Conservation (phyloP, 306 rosid species). For the Quercus alba region DNA sequence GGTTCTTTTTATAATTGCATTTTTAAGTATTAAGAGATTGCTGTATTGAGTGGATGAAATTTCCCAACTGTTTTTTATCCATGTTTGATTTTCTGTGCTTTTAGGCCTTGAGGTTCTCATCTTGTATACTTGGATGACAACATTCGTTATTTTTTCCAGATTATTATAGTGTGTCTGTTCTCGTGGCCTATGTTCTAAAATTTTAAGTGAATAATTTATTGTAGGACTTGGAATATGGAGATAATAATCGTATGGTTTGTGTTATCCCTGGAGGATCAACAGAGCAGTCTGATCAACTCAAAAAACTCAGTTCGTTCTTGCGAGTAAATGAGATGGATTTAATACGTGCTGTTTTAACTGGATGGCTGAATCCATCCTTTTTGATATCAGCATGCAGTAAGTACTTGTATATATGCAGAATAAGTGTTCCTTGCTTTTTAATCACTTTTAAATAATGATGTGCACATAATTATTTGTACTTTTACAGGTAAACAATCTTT, state of each 20-base stretch:
- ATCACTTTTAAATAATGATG: not conserved
- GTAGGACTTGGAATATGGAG: constrained; percentile 54
- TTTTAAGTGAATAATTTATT: constrained; percentile 23
- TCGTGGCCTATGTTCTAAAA: not conserved
- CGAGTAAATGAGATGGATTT: constrained; percentile 60
- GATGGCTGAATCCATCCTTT: constrained; percentile 60
- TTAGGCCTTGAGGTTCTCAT: not conserved
- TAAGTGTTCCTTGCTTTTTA: not conserved
- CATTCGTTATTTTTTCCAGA: not conserved
- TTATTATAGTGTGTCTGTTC: not conserved
- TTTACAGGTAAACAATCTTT: not conserved
- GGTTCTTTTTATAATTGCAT: no score
- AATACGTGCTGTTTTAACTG: constrained; percentile 64
- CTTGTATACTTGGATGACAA: not conserved
- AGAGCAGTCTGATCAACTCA: constrained; percentile 36
- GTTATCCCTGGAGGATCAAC: constrained; percentile 62
- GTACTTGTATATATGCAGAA: constrained; percentile 5
- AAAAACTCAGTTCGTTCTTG: constrained; percentile 48
- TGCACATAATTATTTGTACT: not conserved
- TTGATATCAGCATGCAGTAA: constrained; percentile 72
- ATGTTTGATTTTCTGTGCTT: not conserved
- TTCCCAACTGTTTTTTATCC: not conserved
- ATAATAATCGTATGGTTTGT: constrained; percentile 49
- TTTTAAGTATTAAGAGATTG: not conserved
- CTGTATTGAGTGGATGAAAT: not conserved